Conservation (phyloP, 352 stramenopile genomes). For the Phytophthora nicotianae region DNA sequence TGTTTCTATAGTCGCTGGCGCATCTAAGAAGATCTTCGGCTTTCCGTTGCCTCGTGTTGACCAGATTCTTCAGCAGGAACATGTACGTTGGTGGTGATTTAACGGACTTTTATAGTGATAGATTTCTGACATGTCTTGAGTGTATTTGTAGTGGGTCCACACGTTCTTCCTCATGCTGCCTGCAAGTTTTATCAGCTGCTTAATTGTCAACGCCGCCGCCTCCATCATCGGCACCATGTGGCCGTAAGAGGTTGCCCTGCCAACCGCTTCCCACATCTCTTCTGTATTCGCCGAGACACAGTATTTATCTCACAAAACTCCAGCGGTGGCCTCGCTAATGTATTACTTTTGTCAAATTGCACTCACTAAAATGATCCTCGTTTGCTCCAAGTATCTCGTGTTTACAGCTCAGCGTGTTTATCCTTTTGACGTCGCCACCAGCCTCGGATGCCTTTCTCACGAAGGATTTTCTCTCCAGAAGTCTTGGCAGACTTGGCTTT, state of each 20-base stretch:
- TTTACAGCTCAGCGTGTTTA: slow-evolving; percentile 27
- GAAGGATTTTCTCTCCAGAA: slow-evolving; percentile 16
- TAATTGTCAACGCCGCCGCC: slow-evolving; percentile 76
- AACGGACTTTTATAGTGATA: background rate
- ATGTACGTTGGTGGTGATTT: slow-evolving; percentile 43
- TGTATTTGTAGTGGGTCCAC: slow-evolving; percentile 61
- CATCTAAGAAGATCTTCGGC: slow-evolving; percentile 70
- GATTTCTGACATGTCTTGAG: slow-evolving; percentile 17
- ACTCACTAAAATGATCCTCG: slow-evolving; percentile 12
- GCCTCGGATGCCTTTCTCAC: slow-evolving; percentile 25
- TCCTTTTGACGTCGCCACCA: slow-evolving; percentile 35
- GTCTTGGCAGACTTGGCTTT: slow-evolving; percentile 18
- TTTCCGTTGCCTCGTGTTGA: slow-evolving; percentile 60
- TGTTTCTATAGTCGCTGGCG: slow-evolving; percentile 37
- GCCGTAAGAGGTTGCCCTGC: slow-evolving; percentile 46
- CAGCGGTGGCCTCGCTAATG: slow-evolving; percentile 29
- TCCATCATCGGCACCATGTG: slow-evolving; percentile 80
- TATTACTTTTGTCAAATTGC: slow-evolving; percentile 40
- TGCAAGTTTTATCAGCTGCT: slow-evolving; percentile 78
- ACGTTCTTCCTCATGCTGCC: slow-evolving; percentile 84
- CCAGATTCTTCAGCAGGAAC: slow-evolving; percentile 77
- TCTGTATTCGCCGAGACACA: slow-evolving; percentile 24
- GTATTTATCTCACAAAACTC: slow-evolving; percentile 33
- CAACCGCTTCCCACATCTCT: slow-evolving; percentile 7
- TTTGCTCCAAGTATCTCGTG: slow-evolving; percentile 1